Evolutionary conservation across 306 rosid genomes (phyloP).

Genomic region (Quercus aquifolioides): DNA sequence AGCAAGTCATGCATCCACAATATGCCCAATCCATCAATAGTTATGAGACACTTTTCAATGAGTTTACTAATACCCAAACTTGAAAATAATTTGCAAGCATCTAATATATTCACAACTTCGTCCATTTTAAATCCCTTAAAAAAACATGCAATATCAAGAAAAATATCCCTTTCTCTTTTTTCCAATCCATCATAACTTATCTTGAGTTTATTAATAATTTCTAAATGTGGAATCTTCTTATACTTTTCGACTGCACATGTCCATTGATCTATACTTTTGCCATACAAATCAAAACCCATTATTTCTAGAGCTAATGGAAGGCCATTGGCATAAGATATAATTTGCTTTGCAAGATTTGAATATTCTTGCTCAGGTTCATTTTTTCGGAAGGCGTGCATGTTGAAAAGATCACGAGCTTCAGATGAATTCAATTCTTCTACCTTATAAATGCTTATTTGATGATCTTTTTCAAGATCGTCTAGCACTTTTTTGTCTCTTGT

Average conservation of each 20-base stretch:
- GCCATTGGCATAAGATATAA: neutral
- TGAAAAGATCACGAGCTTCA: neutral
- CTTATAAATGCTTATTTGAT: neutral
- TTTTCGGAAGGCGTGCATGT: too few relatives aligned
- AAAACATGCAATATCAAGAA: conserved; percentile 19
- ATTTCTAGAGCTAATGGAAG: conserved; percentile 15
- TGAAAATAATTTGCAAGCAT: conserved; percentile 1
- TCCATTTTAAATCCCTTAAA: neutral
- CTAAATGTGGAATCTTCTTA: neutral
- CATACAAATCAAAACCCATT: too few relatives aligned
- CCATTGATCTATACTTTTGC: neutral
- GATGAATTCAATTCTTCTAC: neutral
- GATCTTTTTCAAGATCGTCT: neutral
- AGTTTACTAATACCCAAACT: neutral
- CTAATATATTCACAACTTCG: neutral
- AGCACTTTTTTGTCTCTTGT: neutral
- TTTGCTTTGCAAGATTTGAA: neutral
- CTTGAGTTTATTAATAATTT: neutral
- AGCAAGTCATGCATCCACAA: conserved; percentile 15
- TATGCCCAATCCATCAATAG: neutral
- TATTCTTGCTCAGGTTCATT: neutral
- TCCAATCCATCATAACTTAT: conserved; percentile 13
- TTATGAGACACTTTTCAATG: conserved; percentile 14
- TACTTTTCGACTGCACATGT: neutral
- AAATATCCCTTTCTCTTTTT: conserved; percentile 1